Base-by-base conservation (phyloP, 139 green algal species). In the Auxenochlorella pyrenoidosa region DNA sequence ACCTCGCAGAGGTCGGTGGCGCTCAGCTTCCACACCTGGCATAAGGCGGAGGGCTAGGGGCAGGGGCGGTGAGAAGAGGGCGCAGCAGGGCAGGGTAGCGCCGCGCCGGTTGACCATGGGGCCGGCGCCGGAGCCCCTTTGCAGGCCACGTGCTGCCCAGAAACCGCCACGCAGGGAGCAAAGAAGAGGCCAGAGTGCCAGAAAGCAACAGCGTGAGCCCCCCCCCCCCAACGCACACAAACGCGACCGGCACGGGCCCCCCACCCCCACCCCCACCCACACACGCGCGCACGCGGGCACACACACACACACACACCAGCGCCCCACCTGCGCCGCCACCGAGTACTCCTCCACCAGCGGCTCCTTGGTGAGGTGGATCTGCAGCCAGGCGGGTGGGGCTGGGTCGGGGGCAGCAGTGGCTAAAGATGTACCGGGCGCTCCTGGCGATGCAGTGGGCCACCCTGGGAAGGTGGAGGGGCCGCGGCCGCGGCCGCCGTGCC, bases 271-370 rank as follows among this genome's bases (percentile, higher is more conserved):
- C 5, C n/a, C 5, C 13, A 5, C 32, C 73, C 18, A 59, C 5
- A 54, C 47, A 36, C 21, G 54, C 6, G 22, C 0, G 73, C 38
- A 4, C 36, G 40, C 73, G 51, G 73, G 26, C 13, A 80, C 40
- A 12, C 41, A 60, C 15, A 16, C 8, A 16, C 75, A 59, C 0
- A 22, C 1, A 13, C 26, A 41, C 41, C 41, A 32, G 44, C 44
- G 88, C 3, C 88, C n/a, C n/a, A 94, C 93, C 91, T 98, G 95
- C 34, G 97, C 97, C 30, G 97, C 97, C 84, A 99, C 95, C n/a
- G 92, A 97, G 93, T 99, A 99, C 93, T 99, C 97, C 92, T 99
- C 97, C 77, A 99, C 97, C 66, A 99, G 93, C 26, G 97, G 97
- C 93, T 99, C 96, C 88, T 98, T 98, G 81, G 97, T 99, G 85